phyloP scores from a whole-genome alignment of 805 yeast genomes.

The Candida corydali region DNA sequence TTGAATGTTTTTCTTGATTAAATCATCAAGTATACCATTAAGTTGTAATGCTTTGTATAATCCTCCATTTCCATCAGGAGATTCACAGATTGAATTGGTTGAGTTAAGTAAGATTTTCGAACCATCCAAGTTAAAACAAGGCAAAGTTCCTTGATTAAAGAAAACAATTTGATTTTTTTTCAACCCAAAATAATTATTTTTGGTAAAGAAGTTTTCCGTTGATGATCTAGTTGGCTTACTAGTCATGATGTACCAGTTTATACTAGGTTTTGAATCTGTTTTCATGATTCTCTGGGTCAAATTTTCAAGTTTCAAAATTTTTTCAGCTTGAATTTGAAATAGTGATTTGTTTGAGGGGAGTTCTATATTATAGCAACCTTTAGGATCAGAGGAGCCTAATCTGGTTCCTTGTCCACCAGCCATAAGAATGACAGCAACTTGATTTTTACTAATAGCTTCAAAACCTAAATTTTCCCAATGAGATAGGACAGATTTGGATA shows the following conservation, averaged over 20 bases:
- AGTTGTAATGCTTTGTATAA: slow-evolving; percentile 76
- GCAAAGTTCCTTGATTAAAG: slow-evolving; percentile 93
- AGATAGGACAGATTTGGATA: slow-evolving; percentile 23
- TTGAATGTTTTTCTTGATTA: slow-evolving; percentile 62
- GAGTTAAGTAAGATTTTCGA: slow-evolving; percentile 60
- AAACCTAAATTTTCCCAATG: slow-evolving; percentile 55
- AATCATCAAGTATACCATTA: slow-evolving; percentile 64
- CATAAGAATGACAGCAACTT: slow-evolving; percentile 87
- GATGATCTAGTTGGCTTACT: slow-evolving; percentile 76
- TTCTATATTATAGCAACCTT: slow-evolving; percentile 88
- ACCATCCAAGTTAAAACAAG: slow-evolving; percentile 77
- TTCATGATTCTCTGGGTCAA: slow-evolving; percentile 38
- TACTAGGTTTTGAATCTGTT: slow-evolving; percentile 10
- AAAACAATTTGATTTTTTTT: slow-evolving; percentile 56
- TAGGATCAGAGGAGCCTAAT: slow-evolving; percentile 84
- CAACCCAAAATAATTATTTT: slow-evolving; percentile 70
- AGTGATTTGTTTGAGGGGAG: slow-evolving; percentile 80
- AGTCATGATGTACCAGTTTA: slow-evolving; percentile 87
- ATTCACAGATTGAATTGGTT: slow-evolving; percentile 57
- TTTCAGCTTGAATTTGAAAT: slow-evolving; percentile 91
- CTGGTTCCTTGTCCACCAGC: slow-evolving; percentile 99
- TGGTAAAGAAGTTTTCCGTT: slow-evolving; percentile 68
- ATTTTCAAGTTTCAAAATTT: slow-evolving; percentile 59
- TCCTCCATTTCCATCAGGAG: slow-evolving; percentile 99
- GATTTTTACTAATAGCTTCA: slow-evolving; percentile 59